Evolutionary conservation across 2,329 filamentous ascomycete genomes (phyloP).

Genomic region (Ophiocordyceps camponoti-saundersi): DNA sequence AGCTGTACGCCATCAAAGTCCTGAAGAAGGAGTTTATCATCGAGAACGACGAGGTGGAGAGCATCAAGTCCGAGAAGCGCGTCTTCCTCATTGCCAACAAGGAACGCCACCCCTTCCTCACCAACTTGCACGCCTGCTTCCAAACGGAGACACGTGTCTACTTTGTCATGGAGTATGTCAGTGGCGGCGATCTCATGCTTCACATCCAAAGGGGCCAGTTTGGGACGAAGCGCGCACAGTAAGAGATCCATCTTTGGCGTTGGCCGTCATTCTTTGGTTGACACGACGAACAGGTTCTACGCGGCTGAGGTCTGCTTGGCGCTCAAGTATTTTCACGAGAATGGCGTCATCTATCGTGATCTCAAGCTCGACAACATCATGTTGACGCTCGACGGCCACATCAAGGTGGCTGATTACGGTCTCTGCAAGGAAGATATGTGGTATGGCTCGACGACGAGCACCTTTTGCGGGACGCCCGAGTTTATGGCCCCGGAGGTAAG

Average conservation of each 20-base stretch:
- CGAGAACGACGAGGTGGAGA: slow-evolving; percentile 97
- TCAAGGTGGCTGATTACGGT: slow-evolving; percentile 98
- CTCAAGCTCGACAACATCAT: slow-evolving; percentile 88
- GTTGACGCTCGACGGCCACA: slow-evolving; percentile 84
- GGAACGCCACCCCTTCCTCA: slow-evolving; percentile 87
- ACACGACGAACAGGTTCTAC: slow-evolving; percentile 54
- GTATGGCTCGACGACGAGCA: slow-evolving; percentile 92
- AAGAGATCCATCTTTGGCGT: slow-evolving; percentile 11
- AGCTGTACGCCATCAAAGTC: slow-evolving; percentile 95
- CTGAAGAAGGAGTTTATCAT: slow-evolving; percentile 99
- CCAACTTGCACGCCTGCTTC: slow-evolving; percentile 93
- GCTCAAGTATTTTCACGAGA: slow-evolving; percentile 98
- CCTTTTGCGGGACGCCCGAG: slow-evolving; percentile 97
- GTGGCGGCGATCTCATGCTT: slow-evolving; percentile 95
- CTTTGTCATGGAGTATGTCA: slow-evolving; percentile 99
- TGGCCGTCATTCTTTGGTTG: slow-evolving; percentile 2
- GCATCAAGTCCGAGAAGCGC: slow-evolving; percentile 90
- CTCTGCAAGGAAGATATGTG: slow-evolving; percentile 99
- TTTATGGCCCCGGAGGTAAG: slow-evolving; percentile 96
- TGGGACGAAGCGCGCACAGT: slow-evolving; percentile 89
- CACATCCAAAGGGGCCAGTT: slow-evolving; percentile 97
- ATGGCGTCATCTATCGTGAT: slow-evolving; percentile 97
- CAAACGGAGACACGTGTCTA: slow-evolving; percentile 97
- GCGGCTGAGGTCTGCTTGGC: slow-evolving; percentile 94
- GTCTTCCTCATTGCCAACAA: slow-evolving; percentile 96